Percentiles rank a stretch among this genome's conserved stretches.
These are phyloP conservation scores for Agarophyton chilense DNA, from an alignment of 23 red algal species.

Conservation along the genomic window DNA sequence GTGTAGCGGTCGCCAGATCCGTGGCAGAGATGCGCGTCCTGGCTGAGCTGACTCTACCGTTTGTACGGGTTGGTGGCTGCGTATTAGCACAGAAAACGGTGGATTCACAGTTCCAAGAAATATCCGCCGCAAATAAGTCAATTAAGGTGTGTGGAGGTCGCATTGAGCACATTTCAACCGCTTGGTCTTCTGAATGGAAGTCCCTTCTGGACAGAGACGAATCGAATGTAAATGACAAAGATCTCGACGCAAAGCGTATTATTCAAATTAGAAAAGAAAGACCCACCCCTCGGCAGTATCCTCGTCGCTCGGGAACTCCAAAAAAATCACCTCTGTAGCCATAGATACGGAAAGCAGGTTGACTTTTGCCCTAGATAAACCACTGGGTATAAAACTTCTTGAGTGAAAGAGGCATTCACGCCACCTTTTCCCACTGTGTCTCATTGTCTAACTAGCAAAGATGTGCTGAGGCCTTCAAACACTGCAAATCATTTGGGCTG, in stretches of 20 bases:
- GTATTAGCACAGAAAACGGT: conserved; percentile 87
- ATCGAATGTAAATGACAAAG: neutral
- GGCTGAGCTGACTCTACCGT: conserved; percentile 73
- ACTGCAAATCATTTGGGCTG: too few relatives aligned
- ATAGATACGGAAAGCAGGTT: too few relatives aligned
- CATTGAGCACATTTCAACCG: neutral
- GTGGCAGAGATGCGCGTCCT: conserved; percentile 80
- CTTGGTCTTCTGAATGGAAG: conserved; percentile 31
- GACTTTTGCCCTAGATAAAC: too few relatives aligned
- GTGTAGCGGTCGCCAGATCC: conserved; percentile 70
- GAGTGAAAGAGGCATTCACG: too few relatives aligned
- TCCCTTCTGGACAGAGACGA: neutral
- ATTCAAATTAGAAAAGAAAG: conserved; percentile 40
- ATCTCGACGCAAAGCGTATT: conserved; percentile 32
- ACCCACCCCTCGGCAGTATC: conserved; percentile 46
- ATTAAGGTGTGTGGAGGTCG: neutral
- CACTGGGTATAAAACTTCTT: too few relatives aligned
- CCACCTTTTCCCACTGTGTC: too few relatives aligned
- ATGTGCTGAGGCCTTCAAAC: too few relatives aligned
- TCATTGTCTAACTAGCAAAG: too few relatives aligned
- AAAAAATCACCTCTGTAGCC: conserved; percentile 38
- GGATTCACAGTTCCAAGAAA: conserved; percentile 21
- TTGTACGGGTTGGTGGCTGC: conserved; percentile 74
- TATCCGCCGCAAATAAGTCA: conserved; percentile 38
- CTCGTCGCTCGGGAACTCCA: conserved; percentile 27